phyloP scores from a whole-genome alignment of 176 grass and related monocot species.

The Triticum turgidum region DNA sequence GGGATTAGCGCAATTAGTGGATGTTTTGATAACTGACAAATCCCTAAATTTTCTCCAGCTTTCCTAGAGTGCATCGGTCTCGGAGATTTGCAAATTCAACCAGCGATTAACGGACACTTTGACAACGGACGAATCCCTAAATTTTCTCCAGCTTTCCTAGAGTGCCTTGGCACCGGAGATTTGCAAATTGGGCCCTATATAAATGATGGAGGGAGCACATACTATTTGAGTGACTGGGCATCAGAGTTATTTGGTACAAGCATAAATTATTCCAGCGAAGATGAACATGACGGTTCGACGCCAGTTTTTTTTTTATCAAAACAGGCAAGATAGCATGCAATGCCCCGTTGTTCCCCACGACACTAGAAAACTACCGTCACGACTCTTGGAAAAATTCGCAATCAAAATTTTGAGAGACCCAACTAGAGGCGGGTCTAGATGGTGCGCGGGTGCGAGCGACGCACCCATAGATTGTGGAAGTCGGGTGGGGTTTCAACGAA shows the following conservation, averaged over 20 bases:
- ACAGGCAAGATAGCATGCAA: not conserved
- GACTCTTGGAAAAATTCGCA: not conserved
- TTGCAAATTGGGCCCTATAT: too few relatives aligned
- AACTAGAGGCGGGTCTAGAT: not conserved
- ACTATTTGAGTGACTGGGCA: not conserved
- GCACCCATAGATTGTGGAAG: not conserved
- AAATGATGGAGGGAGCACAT: not conserved
- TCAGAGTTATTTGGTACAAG: not conserved
- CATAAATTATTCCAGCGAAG: not conserved
- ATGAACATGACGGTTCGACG: not conserved
- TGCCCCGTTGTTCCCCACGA: not conserved
- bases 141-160: too few relatives aligned
- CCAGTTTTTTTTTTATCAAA: not conserved
- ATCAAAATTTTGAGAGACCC: not conserved
- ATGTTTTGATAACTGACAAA: too few relatives aligned
- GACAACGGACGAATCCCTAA: too few relatives aligned
- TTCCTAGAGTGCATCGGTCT: too few relatives aligned
- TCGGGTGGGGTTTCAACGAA: not conserved
- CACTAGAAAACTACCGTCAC: not conserved
- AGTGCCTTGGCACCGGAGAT: too few relatives aligned
- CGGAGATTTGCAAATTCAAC: too few relatives aligned
- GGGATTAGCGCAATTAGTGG: too few relatives aligned
- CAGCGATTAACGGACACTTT: too few relatives aligned
- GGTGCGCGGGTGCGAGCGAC: not conserved
- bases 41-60: too few relatives aligned